phyloP scores from a whole-genome alignment of 2,329 filamentous ascomycete genomes.

The Meredithiella fracta region DNA sequence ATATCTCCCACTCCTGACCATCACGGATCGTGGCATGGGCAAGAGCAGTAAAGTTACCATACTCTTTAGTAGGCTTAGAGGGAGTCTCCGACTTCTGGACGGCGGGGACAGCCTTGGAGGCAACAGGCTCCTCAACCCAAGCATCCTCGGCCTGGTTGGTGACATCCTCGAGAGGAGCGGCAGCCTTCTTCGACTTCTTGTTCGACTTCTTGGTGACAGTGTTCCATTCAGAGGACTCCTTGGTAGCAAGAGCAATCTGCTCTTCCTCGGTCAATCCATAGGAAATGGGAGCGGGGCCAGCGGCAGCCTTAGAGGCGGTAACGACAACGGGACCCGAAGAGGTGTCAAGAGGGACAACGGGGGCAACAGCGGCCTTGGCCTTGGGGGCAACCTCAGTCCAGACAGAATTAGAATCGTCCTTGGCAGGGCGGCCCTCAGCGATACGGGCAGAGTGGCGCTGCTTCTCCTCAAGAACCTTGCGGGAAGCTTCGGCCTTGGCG shows the following conservation, averaged over 20 bases:
- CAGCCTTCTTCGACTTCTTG: constrained; percentile 24
- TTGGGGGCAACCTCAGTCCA: constrained; percentile 28
- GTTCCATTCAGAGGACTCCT: constrained; percentile 39
- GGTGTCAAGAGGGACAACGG: constrained; percentile 41
- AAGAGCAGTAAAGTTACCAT: background rate
- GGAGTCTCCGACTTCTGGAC: constrained; percentile 34
- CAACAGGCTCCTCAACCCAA: constrained; percentile 4
- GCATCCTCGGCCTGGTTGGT: constrained; percentile 3
- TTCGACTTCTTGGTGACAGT: constrained; percentile 33
- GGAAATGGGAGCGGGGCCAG: constrained; percentile 21
- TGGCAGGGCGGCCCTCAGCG: constrained; percentile 65
- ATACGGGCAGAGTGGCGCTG: constrained; percentile 70
- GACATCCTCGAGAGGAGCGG: constrained; percentile 8
- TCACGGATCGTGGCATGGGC: background rate
- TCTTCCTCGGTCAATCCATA: constrained; percentile 42
- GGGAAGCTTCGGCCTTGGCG: constrained; percentile 62
- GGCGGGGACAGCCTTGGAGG: constrained; percentile 18
- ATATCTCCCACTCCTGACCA: constrained; percentile 1
- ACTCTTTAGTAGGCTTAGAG: constrained; percentile 26
- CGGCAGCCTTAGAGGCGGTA: constrained; percentile 23
- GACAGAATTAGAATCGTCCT: constrained; percentile 53
- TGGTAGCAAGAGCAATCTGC: constrained; percentile 40
- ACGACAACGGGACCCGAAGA: constrained; percentile 20
- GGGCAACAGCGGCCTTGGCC: constrained; percentile 21
- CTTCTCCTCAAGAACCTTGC: constrained; percentile 61